Base-by-base conservation (phyloP, 805 yeast species). In the Torulaspora maleeae region DNA sequence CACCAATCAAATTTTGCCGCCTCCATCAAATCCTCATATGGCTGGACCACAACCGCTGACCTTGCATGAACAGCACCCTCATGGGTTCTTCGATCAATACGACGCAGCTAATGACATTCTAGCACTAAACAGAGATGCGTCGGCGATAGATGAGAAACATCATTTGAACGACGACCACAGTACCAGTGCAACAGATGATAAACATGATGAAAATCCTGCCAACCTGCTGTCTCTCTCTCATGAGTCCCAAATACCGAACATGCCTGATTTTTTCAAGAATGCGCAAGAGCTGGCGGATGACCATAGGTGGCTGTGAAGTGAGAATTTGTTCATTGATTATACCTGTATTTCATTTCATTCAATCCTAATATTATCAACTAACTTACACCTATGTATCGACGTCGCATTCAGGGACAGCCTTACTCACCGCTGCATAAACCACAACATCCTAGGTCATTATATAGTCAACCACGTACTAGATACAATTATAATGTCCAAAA, bases 1-100 rank as follows among this genome's bases (percentile, higher is more conserved):
- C 35, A 53, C 71, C 10, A 63, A 67, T 39, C 56, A 62, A 16
- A 55, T 60, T 10, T 38, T 56, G 30, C 55, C 59, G 11, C 43
- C 45, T 36, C 37, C 48, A 19, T 10, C 43, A 13, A 43, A 36
- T 22, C 13, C 46, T 5, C 50, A 43, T n/a, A 36, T 45, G 8
- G 41, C 40, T 37, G 51, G 43, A 13, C 38, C 48, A 29, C 49
- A 43, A 28, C 50, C 48, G 39, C 35, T 44, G 25, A 20, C 48
- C 12, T 27, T 46, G 29, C 47, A 45, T 34, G 35, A 32, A 9
- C 50, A 39, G 19, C 41, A 43, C 22, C 38, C 45, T 5, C 47
- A 49, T 12, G 19, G 47, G 20, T 49, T 42, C 20, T 44, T 45
- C 13, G 49, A 49, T 35, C 51, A 47, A 5, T 45, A 46, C 27